Base-by-base conservation (phyloP, 192 early-diverging fungal species). In the Gryganskiella cystojenkinii region DNA sequence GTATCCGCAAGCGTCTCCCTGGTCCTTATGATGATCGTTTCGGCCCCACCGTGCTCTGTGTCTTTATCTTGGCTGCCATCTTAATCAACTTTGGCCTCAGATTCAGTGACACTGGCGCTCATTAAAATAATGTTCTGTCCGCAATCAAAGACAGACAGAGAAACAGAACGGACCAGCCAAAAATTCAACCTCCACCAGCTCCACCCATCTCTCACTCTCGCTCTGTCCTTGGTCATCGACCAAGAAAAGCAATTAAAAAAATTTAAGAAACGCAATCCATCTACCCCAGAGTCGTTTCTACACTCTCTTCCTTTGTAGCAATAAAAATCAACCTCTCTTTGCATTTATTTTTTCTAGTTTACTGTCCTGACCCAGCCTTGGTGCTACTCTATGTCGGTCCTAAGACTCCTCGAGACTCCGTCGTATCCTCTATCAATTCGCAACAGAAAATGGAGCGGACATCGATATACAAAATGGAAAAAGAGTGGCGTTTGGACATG, bases 21-120 rank as follows among this genome's bases (percentile, higher is more conserved):
- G 92, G 91, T 17, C 90, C 91, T 33, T 95, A 92, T 71, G 92
- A 93, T 81, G 91, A 94, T 66, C 86, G 87, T 14, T 82, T 85
- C 42, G 94, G 91, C 17, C 94, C 94, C 3, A 89, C 90, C 0
- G 70, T 92, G 1, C 79, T 95, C 11, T 92, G 92, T 24, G 31
- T 89, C 14, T 87, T 90, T 55, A 73, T 95, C 57, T 68, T 93
- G 25, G 65, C 78, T 13, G 91, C 90, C 8, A 86, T 94, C 30
- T 43, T 90, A 40, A 73, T 91, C 59, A 95, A 95, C 80, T 92
- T 95, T 82, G 71, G 71, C 28, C 56, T 73, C 8, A 15, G 71
- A 25, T 65, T 73, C 33, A 58, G 61, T 25, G 70, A 71, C 11
- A 30, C 30, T 17, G 40, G 49, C 19, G n/a, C 3, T 17, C 28